Evolutionary conservation across 176 grass and related monocot species (phyloP).

Genomic region (Poa annua): DNA sequence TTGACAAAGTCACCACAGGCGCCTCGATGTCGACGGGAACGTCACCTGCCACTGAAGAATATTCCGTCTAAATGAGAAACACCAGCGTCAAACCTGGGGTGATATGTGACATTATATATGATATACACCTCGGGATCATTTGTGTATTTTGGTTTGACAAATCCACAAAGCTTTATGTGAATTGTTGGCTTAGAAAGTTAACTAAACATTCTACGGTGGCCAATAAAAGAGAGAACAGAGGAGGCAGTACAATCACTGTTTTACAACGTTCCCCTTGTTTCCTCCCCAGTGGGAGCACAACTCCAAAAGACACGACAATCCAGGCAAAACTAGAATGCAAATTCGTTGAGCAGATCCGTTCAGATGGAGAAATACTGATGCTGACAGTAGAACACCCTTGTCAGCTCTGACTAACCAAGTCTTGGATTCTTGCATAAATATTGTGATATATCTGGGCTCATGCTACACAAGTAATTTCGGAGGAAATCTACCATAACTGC

Average conservation of each 20-base stretch:
- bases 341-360: not conserved
- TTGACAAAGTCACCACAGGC: no score
- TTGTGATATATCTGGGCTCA: not conserved
- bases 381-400: no score
- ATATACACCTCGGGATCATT: not conserved
- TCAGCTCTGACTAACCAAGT: conserved; percentile 22
- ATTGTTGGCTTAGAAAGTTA: not conserved
- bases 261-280: no score
- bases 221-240: not conserved
- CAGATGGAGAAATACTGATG: not conserved
- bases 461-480: not conserved
- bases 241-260: not conserved
- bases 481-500: not conserved
- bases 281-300: not conserved
- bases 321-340: not conserved
- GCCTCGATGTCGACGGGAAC: no score
- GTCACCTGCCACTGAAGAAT: no score
- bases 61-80: no score
- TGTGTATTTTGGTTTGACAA: not conserved
- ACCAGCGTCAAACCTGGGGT: no score
- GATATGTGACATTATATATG: no score
- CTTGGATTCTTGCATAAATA: conserved; percentile 42
- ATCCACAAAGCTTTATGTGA: not conserved
- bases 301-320: no score
- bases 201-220: not conserved